These are phyloP conservation scores for Brassica cretica DNA, from an alignment of 345 rosid genomes.

Conservation along the genomic window DNA sequence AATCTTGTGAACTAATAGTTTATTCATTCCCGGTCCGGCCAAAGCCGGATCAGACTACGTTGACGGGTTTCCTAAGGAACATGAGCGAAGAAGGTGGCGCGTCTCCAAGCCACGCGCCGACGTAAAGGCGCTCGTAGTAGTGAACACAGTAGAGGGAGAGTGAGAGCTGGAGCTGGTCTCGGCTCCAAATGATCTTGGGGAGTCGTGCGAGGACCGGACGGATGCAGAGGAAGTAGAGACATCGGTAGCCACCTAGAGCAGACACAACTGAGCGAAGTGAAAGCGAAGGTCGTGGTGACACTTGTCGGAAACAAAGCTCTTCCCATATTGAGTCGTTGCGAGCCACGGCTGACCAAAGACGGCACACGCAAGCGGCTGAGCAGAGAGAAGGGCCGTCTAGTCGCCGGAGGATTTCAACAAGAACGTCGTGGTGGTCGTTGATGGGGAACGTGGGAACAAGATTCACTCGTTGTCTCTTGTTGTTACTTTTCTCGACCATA, in stretches of 20 bases:
- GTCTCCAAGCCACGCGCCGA: slow-evolving; percentile 40
- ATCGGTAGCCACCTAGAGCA: slow-evolving; percentile 88
- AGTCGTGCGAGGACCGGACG: slow-evolving; percentile 60
- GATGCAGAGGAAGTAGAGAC: slow-evolving; percentile 83
- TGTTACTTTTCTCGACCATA: slow-evolving; percentile 28
- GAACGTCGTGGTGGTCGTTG: slow-evolving; percentile 87
- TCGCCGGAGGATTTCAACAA: slow-evolving; percentile 66
- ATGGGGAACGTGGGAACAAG: slow-evolving; percentile 41
- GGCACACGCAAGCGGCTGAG: slow-evolving; percentile 86
- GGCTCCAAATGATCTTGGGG: slow-evolving; percentile 36
- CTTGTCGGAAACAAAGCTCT: slow-evolving; percentile 82
- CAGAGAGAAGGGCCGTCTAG: slow-evolving; percentile 87
- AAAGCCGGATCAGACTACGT: slow-evolving; percentile 45
- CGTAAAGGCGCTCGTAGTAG: slow-evolving; percentile 67
- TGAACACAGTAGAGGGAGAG: slow-evolving; percentile 83
- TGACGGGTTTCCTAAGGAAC: slow-evolving; percentile 88
- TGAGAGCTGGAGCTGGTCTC: slow-evolving; percentile 83
- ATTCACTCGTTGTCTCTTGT: slow-evolving; percentile 39
- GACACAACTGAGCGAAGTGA: slow-evolving; percentile 64
- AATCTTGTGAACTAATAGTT: slow-evolving; percentile 12
- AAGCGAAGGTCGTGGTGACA: slow-evolving; percentile 59
- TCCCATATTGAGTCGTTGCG: slow-evolving; percentile 87
- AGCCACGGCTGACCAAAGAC: slow-evolving; percentile 77
- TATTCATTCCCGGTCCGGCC: slow-evolving; percentile 4
- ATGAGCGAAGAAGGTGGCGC: slow-evolving; percentile 75